phyloP scores from a whole-genome alignment of 2,329 filamentous ascomycete species.

The Cytospora leucostoma region DNA sequence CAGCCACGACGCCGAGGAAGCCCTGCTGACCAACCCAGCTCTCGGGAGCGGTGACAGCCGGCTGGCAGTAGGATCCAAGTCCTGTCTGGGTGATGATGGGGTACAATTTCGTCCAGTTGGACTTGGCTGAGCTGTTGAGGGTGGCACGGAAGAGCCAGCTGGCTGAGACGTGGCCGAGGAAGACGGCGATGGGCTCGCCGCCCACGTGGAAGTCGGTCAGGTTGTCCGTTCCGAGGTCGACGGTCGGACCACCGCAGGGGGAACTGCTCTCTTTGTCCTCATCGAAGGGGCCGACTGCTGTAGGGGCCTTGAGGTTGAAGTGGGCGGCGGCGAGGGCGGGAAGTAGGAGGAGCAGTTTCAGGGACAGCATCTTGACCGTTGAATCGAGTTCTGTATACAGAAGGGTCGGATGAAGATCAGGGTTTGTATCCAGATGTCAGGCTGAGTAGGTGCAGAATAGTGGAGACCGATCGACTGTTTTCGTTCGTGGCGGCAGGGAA shows the following conservation, averaged over 20 bases:
- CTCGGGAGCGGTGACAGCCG: slow-evolving; percentile 49
- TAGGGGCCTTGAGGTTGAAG: slow-evolving; percentile 54
- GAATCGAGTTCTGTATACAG: too few species aligned
- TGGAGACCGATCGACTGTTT: slow-evolving; percentile 11
- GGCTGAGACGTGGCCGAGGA: slow-evolving; percentile 52
- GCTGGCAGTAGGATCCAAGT: slow-evolving; percentile 56
- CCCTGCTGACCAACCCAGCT: slow-evolving; percentile 58
- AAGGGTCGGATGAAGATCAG: neutral
- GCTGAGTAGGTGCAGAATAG: neutral
- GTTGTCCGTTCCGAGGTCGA: slow-evolving; percentile 44
- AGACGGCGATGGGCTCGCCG: slow-evolving; percentile 54
- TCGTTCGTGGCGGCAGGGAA: neutral
- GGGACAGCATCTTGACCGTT: slow-evolving; percentile 40
- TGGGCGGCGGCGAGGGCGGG: slow-evolving; percentile 50
- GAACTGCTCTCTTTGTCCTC: slow-evolving; percentile 47
- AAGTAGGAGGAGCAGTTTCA: slow-evolving; percentile 43
- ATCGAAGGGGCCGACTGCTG: slow-evolving; percentile 49
- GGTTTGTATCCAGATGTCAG: neutral
- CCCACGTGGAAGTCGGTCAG: slow-evolving; percentile 57
- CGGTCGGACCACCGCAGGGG: slow-evolving; percentile 58
- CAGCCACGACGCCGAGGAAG: slow-evolving; percentile 53
- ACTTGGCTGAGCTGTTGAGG: slow-evolving; percentile 47
- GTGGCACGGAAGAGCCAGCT: slow-evolving; percentile 62
- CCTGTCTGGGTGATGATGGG: slow-evolving; percentile 57
- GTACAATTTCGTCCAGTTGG: slow-evolving; percentile 57